A percentile compares a stretch with the other conserved stretches of the same genome.
These are phyloP conservation scores for Neurospora sp. DNA, from an alignment of 495 filamentous ascomycete species.

Conservation along the genomic window DNA sequence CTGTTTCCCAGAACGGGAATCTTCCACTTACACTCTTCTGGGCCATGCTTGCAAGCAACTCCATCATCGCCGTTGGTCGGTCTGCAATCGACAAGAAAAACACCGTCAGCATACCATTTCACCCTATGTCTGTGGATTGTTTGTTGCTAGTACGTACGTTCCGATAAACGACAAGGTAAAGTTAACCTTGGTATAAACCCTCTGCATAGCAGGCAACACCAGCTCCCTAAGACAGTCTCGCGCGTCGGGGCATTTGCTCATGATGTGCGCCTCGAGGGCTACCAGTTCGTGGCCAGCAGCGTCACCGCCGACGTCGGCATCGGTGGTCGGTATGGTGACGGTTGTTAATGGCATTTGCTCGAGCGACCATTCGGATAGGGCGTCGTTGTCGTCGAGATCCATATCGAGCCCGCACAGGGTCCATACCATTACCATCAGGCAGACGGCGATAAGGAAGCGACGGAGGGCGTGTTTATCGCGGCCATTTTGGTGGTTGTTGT, in stretches of 20 bases:
- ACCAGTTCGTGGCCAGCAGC: conserved; percentile 31
- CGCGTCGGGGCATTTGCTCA: conserved; percentile 91
- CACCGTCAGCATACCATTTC: not conserved
- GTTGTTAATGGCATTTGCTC: not conserved
- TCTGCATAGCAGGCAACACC: conserved; percentile 78
- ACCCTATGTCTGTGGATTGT: not conserved
- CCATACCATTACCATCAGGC: not conserved
- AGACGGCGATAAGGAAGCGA: not conserved
- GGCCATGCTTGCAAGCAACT: conserved; percentile 78
- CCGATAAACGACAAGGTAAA: conserved; percentile 90
- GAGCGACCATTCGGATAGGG: not conserved
- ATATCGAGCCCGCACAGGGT: not conserved
- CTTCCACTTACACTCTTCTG: conserved; percentile 51
- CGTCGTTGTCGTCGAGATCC: not conserved
- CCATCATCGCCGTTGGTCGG: conserved; percentile 49
- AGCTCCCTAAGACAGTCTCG: conserved; percentile 68
- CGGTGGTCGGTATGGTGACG: not conserved
- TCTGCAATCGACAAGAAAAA: not conserved
- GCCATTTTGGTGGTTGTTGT: not conserved
- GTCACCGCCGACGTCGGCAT: not conserved
- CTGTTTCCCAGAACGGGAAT: not conserved
- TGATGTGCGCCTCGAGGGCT: conserved; percentile 82
- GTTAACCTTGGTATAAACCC: conserved; percentile 71
- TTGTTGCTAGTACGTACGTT: conserved; percentile 15
- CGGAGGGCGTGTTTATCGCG: not conserved